Percentiles rank a stretch among this genome's conserved stretches.
Conservation (phyloP, 2,329 filamentous ascomycete species). For the Cladorrhinum sp. region DNA sequence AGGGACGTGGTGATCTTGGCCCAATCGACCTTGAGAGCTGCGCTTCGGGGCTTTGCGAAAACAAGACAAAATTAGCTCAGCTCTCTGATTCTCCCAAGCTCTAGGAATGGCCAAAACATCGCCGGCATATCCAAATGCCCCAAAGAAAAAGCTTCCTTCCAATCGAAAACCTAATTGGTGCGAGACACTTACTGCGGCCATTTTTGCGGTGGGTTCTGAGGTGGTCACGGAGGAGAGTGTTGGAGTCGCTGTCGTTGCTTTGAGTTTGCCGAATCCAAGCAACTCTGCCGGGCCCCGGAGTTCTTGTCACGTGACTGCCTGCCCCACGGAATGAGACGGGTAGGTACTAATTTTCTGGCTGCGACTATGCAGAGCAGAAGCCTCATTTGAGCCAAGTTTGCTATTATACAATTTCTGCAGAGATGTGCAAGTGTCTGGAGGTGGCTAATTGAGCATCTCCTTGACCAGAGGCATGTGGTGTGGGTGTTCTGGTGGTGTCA, state of each 20-base stretch:
- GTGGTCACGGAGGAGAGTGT: constrained; percentile 47
- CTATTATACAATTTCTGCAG: not conserved
- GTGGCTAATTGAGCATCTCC: not conserved
- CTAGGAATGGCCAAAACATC: not conserved
- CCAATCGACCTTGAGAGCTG: constrained; percentile 99
- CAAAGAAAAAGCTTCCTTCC: not conserved
- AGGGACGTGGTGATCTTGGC: constrained; percentile 90
- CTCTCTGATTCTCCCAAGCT: not conserved
- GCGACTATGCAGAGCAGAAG: too few species aligned
- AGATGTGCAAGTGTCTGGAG: not conserved
- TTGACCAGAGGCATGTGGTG: not conserved
- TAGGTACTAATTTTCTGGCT: not conserved
- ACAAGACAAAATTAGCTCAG: constrained; percentile 53
- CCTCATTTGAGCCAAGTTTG: too few species aligned
- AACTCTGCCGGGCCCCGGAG: constrained; percentile 20
- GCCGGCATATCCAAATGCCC: not conserved
- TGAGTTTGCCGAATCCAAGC: constrained; percentile 33
- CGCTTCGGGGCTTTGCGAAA: constrained; percentile 70
- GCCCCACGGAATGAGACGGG: constrained; percentile 17
- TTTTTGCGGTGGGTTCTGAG: constrained; percentile 53
- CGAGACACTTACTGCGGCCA: constrained; percentile 63
- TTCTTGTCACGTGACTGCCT: constrained; percentile 25
- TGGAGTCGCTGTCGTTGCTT: constrained; percentile 45
- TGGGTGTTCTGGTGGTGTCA: not conserved
- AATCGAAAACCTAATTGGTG: constrained; percentile 18